These are phyloP conservation scores for Hirsutella thompsonii DNA, from an alignment of 2,329 filamentous ascomycete species.

Conservation along the genomic window DNA sequence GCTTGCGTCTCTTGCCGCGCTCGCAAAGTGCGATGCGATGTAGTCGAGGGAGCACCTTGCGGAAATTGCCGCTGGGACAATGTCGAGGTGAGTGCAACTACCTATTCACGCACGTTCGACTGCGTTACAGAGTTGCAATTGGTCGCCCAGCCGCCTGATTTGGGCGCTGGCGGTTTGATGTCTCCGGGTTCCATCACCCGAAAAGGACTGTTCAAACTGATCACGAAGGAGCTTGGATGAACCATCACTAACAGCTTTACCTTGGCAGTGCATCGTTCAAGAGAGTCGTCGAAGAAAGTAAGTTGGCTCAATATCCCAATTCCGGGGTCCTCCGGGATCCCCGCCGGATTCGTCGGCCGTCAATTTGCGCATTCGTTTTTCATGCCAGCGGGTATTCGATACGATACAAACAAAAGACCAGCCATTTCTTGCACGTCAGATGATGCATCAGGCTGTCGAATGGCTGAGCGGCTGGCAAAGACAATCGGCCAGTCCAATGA, in stretches of 20 bases:
- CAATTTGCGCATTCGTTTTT: neutral
- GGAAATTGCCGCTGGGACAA: conserved; percentile 77
- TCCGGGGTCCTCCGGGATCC: conserved; percentile 2
- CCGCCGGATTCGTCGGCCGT: neutral
- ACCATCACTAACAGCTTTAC: too few species aligned
- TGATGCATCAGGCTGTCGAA: too few species aligned
- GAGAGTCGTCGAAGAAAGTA: conserved; percentile 80
- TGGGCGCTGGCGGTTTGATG: too few species aligned
- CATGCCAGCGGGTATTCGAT: too few species aligned
- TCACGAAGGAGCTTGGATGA: too few species aligned
- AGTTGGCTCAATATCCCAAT: conserved; percentile 24
- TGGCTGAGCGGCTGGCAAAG: too few species aligned
- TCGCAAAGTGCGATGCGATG: conserved; percentile 87
- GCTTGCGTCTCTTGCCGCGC: conserved; percentile 82
- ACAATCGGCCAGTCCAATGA: too few species aligned
- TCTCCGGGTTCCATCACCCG: too few species aligned
- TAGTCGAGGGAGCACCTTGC: conserved; percentile 77
- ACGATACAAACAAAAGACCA: too few species aligned
- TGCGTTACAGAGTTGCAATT: neutral
- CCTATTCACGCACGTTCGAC: neutral
- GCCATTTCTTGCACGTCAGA: too few species aligned
- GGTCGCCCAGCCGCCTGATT: neutral
- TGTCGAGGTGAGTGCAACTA: conserved; percentile 37
- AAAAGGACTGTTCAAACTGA: too few species aligned
- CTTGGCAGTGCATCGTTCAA: conserved; percentile 52